A percentile compares a stretch with the other conserved stretches of the same genome.
Evolutionary conservation across 1,139 yeast species (phyloP).

Genomic region (Meyerozyma guilliermondii): DNA sequence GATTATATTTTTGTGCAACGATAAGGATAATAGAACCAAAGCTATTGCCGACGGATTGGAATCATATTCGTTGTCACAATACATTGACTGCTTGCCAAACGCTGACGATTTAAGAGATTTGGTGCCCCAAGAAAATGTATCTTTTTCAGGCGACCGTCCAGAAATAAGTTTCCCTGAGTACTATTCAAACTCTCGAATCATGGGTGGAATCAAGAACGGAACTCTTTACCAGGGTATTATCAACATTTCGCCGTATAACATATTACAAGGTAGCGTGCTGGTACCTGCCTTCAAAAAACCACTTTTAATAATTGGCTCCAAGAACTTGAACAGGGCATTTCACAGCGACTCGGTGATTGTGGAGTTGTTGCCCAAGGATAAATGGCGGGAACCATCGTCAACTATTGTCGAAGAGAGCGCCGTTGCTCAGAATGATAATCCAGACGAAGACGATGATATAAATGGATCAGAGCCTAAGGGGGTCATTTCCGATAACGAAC

Average conservation of each 20-base stretch:
- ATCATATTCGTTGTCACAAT: constrained; percentile 57
- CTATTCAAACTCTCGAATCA: constrained; percentile 71
- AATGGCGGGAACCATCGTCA: constrained; percentile 86
- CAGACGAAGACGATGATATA: constrained; percentile 48
- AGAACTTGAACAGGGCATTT: constrained; percentile 82
- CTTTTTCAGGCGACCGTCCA: constrained; percentile 26
- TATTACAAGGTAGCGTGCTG: constrained; percentile 79
- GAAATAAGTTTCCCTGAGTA: constrained; percentile 73
- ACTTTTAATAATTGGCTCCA: constrained; percentile 73
- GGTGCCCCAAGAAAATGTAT: constrained; percentile 49
- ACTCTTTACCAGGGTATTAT: constrained; percentile 82
- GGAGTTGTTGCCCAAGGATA: constrained; percentile 76
- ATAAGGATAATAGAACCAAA: constrained; percentile 57
- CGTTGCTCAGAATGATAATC: constrained; percentile 56
- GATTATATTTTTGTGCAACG: constrained; percentile 72
- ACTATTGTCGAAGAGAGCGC: constrained; percentile 73
- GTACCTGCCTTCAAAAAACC: constrained; percentile 78
- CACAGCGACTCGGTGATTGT: constrained; percentile 90
- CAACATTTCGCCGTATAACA: constrained; percentile 78
- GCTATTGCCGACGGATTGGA: constrained; percentile 52
- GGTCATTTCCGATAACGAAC: constrained; percentile 69
- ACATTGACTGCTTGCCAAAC: constrained; percentile 68
- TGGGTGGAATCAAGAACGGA: constrained; percentile 89
- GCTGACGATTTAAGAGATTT: constrained; percentile 76
- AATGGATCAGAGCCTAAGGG: constrained; percentile 35